Conservation (phyloP, 2,329 filamentous ascomycete species). For the Massarina eburnea region DNA sequence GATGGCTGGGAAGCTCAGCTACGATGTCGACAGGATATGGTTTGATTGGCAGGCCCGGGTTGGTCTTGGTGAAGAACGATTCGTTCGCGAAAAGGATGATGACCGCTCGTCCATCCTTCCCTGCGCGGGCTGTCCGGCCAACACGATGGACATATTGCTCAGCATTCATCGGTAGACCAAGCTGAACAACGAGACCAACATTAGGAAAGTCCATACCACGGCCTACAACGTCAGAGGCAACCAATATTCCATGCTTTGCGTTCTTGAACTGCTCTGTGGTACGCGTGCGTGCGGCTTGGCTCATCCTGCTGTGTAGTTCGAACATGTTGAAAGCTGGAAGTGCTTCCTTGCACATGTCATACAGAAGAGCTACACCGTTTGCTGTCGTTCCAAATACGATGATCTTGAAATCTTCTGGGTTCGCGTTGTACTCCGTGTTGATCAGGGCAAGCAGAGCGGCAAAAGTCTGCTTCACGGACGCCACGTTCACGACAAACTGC, state of each 20-base stretch:
- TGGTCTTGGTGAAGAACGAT: slow-evolving; percentile 53
- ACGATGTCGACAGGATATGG: slow-evolving; percentile 50
- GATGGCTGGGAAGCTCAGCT: slow-evolving; percentile 34
- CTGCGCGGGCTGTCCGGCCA: slow-evolving; percentile 45
- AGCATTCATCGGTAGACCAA: slow-evolving; percentile 53
- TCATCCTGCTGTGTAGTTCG: slow-evolving; percentile 49
- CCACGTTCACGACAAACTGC: slow-evolving; percentile 51
- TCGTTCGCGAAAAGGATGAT: slow-evolving; percentile 56
- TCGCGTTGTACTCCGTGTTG: slow-evolving; percentile 44
- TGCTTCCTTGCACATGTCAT: slow-evolving; percentile 40
- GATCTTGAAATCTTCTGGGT: slow-evolving; percentile 46
- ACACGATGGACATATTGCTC: slow-evolving; percentile 52
- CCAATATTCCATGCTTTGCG: slow-evolving; percentile 51
- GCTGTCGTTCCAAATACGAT: slow-evolving; percentile 53
- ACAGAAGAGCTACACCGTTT: slow-evolving; percentile 48
- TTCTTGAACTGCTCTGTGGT: slow-evolving; percentile 51
- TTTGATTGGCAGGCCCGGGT: slow-evolving; percentile 54
- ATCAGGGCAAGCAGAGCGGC: slow-evolving; percentile 49
- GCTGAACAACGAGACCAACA: slow-evolving; percentile 51
- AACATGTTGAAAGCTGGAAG: slow-evolving; percentile 42
- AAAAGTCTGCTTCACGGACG: slow-evolving; percentile 48
- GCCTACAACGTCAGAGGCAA: slow-evolving; percentile 53
- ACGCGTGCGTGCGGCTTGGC: slow-evolving; percentile 44
- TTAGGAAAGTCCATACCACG: slow-evolving; percentile 56
- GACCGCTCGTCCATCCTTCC: slow-evolving; percentile 55